phyloP scores from a whole-genome alignment of 2,329 filamentous ascomycete species.

The Anthostomella pinea region DNA sequence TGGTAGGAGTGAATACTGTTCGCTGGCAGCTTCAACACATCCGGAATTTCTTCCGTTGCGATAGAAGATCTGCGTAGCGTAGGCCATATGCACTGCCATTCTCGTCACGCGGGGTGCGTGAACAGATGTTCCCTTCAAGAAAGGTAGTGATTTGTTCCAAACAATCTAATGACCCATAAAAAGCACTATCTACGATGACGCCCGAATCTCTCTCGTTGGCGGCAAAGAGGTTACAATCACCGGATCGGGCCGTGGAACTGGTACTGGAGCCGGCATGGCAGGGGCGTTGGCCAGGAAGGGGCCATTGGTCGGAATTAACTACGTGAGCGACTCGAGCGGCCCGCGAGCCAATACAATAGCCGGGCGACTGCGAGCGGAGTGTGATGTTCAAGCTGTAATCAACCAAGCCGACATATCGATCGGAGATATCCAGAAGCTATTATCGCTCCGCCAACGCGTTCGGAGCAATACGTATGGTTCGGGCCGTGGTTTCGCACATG shows the following conservation, averaged over 20 bases:
- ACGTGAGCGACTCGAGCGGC: neutral
- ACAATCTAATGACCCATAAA: no score
- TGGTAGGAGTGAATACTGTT: no score
- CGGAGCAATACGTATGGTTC: neutral
- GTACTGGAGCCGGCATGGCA: neutral
- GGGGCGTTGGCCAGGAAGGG: neutral
- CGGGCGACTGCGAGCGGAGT: neutral
- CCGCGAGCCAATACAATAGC: neutral
- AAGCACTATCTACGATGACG: no score
- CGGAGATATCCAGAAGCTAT: neutral
- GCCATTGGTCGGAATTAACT: neutral
- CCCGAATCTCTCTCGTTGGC: no score
- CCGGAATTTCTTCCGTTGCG: no score
- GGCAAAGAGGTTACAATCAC: no score
- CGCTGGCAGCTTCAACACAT: no score
- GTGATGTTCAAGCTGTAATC: neutral
- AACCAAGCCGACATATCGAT: neutral
- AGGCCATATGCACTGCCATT: no score
- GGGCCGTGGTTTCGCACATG: neutral
- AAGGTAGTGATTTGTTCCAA: no score
- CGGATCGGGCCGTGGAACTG: neutral
- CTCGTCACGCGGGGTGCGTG: no score
- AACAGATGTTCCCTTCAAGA: no score
- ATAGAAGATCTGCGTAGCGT: no score
- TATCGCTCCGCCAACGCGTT: neutral